Evolutionary conservation across 148 eudicot genomes (phyloP), one percentile per base, ranked within the genome.

Genomic region (Salicornia ramosissima): DNA sequence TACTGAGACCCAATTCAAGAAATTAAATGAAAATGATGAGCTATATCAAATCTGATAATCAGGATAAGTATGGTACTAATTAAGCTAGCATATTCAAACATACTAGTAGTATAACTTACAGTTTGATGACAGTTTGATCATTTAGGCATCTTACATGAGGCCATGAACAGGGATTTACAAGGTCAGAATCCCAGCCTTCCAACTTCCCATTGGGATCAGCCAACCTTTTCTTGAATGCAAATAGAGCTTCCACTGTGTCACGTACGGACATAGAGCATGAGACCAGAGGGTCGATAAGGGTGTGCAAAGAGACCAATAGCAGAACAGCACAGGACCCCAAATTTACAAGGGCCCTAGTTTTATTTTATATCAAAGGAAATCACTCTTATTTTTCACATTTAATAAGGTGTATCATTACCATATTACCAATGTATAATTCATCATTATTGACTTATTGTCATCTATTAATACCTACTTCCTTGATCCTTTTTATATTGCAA

Each of bases 171-270:
- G 69, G 69, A 29, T 9, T 30, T 14, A 49, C 69, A 43, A 65
- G 52, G 55, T 1, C 12, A 14, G 55, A 1, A 28, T 65, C 36
- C 69, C 69, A 47, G 5, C 24, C 25, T 2, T 47, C 6, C 36
- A 65, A 10, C 2, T 26, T 45, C 4, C 68, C 69, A 25, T 65
- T 36, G 47, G 69, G 75, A 72, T 72, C 75, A 33, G 43, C 29
- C 67, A 72, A 29, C 22, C 43, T 64, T 50, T 60, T 36, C 62
- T 63, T 72, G 68, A 72, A 50, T 56, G 61, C 69, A 51, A 16
- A 4, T 65, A 72, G 49, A 40, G 75, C 69, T 6, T 53, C 33
- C 33, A 52, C 75, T 72, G 75, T 50, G 11, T 31, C 21, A 45
- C 8, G n/a, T n/a, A n/a, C 28, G 60, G 50, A 3, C 30, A 39